Base-by-base conservation (phyloP, 371 early-diverging fungal species). In the Batkoa obscura region DNA sequence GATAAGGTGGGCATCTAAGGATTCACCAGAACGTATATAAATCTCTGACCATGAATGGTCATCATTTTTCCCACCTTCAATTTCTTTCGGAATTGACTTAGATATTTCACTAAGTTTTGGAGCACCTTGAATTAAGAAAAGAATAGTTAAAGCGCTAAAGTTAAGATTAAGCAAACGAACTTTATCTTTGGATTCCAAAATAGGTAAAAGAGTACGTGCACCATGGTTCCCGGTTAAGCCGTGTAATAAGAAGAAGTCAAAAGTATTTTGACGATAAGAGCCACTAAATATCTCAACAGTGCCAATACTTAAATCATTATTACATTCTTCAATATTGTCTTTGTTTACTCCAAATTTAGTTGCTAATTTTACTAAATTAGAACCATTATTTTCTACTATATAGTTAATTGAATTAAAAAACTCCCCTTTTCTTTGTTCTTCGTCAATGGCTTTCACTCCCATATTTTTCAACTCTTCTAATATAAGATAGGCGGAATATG, bases 241-340 rank as follows among this genome's bases (percentile, higher is more conserved):
- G 41, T 57, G 57, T 2, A 57, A 8, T 37, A 57, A 41, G 32
- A 57, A 57, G 32, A 57, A 57, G n/a, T 57, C 57, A 3, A 35
- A n/a, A 6, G 34, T 13, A 9, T 35, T n/a, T 5, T 57, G 34
- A 30, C 41, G 33, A 41, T n/a, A 12, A 2, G 50, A 49, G 38
- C 38, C 47, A 15, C n/a, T 30, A 47, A 41, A 57, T 9, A 49
- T 5, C 13, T 30, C 37, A n/a, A 35, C 32, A 9, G 35, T 31
- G 2, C 17, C 50, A 5, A 35, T 31, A 42, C 31, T 41, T 12
- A 57, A 30, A 23, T 57, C 57, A 9, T 49, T 31, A 23, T 23
- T 23, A 23, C 23, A 23, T 23, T 23, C 23, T 23, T 23, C 23
- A 23, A 23, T 23, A 23, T 23, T 23, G 23, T 23, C 23, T 23